Evolutionary conservation across 73 alveolate genomes (phyloP).

Genomic region (Halteria grandinella): DNA sequence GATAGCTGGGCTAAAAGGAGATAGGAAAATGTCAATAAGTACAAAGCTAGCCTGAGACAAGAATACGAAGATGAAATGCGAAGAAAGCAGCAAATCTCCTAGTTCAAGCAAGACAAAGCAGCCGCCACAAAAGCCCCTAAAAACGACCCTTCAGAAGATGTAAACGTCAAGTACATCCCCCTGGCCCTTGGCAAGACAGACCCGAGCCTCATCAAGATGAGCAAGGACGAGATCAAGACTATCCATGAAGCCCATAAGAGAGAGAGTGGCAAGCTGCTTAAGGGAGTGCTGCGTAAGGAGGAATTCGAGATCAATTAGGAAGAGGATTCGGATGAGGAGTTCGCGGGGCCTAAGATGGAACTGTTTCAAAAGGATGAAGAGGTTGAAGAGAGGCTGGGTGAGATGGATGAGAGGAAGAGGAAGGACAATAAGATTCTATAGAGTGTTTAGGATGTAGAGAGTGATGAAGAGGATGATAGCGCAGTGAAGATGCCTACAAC

Average conservation of each 20-base stretch:
- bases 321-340: conserved; percentile 34
- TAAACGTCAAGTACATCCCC: too few relatives aligned
- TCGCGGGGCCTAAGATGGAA: conserved; percentile 26
- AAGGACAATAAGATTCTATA: background rate
- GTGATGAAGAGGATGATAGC: background rate
- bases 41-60: background rate
- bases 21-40: background rate
- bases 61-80: conserved; percentile 45
- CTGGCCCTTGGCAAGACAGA: too few relatives aligned
- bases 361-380: conserved; percentile 22
- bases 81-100: conserved; percentile 9
- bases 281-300: background rate
- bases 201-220: too few relatives aligned
- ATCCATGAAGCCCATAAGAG: conserved; percentile 30
- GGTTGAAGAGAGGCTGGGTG: too few relatives aligned
- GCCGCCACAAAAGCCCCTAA: background rate
- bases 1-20: background rate
- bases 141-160: too few relatives aligned
- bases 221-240: background rate
- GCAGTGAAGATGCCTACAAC: conserved; percentile 50
- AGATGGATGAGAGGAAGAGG: too few relatives aligned
- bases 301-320: conserved; percentile 41
- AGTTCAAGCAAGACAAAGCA: background rate
- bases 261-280: background rate
- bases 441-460: too few relatives aligned